Evolutionary conservation across 805 yeast species (phyloP).

Genomic region (Starmera caribaea): DNA sequence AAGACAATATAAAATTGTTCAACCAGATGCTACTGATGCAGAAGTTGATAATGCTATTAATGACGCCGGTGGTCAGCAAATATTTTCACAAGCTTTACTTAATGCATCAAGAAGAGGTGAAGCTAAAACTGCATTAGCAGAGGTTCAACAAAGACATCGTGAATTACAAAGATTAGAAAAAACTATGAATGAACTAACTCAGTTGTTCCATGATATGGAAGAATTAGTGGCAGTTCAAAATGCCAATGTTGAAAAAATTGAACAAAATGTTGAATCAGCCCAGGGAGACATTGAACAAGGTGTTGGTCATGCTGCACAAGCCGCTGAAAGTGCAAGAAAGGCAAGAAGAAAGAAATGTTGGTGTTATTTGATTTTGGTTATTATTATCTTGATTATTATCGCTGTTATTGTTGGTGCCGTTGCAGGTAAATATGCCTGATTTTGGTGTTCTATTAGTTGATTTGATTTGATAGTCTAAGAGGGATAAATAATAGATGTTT

Average conservation of each 20-base stretch:
- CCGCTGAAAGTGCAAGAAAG: conserved; percentile 77
- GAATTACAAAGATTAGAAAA: conserved; percentile 91
- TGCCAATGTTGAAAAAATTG: conserved; percentile 72
- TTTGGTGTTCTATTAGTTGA: neutral
- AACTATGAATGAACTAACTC: conserved; percentile 92
- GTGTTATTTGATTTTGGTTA: conserved; percentile 57
- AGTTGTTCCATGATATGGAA: conserved; percentile 93
- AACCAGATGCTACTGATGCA: conserved; percentile 73
- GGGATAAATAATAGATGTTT: too few relatives aligned
- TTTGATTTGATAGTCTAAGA: neutral
- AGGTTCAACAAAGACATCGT: conserved; percentile 92
- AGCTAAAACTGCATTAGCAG: conserved; percentile 89
- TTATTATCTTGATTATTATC: conserved; percentile 54
- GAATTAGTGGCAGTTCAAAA: conserved; percentile 94
- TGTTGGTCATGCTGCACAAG: conserved; percentile 86
- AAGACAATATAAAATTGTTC: conserved; percentile 85
- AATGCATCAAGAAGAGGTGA: conserved; percentile 87
- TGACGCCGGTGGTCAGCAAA: conserved; percentile 79
- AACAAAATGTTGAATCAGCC: conserved; percentile 71
- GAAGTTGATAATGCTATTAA: conserved; percentile 82
- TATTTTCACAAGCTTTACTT: conserved; percentile 86
- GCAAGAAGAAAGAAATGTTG: conserved; percentile 89
- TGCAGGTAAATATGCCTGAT: conserved; percentile 6
- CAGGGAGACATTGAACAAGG: conserved; percentile 91
- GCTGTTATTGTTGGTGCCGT: conserved; percentile 50